These are phyloP conservation scores for Gliomastix tumulicola DNA, from an alignment of 2,329 filamentous ascomycete genomes.

Conservation along the genomic window DNA sequence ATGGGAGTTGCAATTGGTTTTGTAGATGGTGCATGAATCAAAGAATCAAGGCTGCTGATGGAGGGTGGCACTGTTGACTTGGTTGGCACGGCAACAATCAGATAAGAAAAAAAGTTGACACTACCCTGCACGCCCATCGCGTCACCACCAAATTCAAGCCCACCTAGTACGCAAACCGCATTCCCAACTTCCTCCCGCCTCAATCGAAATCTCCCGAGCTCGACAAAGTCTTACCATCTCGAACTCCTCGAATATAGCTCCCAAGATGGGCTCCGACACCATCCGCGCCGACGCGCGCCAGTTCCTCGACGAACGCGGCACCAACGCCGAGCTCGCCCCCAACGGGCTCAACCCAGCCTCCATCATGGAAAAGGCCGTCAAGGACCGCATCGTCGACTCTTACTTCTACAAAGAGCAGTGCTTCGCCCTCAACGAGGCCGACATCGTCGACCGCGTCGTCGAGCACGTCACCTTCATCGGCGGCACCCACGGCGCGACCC, in stretches of 20 bases:
- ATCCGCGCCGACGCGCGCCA: slow-evolving; percentile 73
- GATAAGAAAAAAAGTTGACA: no score
- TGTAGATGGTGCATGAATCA: no score
- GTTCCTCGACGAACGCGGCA: slow-evolving; percentile 88
- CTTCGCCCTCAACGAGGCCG: slow-evolving; percentile 82
- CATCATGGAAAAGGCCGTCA: slow-evolving; percentile 90
- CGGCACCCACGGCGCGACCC: slow-evolving; percentile 76
- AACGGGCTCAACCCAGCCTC: slow-evolving; percentile 91
- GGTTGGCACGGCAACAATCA: slow-evolving; percentile 34
- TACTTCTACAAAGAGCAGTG: slow-evolving; percentile 99
- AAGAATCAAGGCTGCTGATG: not conserved
- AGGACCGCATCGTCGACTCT: slow-evolving; percentile 88
- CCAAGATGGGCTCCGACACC: no score
- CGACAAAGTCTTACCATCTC: no score
- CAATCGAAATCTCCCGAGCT: no score
- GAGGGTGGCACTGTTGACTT: not conserved
- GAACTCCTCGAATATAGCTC: no score
- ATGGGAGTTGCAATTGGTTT: no score
- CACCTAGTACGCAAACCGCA: no score
- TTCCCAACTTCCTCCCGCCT: no score
- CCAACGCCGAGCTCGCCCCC: slow-evolving; percentile 65
- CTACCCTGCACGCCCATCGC: no score
- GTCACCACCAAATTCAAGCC: no score
- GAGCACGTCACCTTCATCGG: slow-evolving; percentile 77
- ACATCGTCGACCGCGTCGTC: slow-evolving; percentile 82